phyloP scores from a whole-genome alignment of 352 stramenopile species.

The Blastocystis sp. region DNA sequence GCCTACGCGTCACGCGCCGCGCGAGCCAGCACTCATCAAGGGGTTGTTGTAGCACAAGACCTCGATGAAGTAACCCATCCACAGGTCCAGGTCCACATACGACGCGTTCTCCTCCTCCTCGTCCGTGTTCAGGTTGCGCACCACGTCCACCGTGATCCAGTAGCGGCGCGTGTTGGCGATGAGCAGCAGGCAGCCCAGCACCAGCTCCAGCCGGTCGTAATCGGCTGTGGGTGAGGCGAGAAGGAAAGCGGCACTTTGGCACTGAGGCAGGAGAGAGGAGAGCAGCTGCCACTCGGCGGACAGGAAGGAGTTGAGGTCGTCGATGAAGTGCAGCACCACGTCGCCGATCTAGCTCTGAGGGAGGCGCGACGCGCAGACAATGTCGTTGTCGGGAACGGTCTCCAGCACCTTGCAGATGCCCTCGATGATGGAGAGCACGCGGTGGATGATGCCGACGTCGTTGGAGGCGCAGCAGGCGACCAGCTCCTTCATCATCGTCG shows the following conservation, averaged over 20 bases:
- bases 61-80: constrained; percentile 39
- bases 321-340: constrained; percentile 57
- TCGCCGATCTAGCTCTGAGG: background rate
- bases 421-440: constrained; percentile 32
- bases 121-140: constrained; percentile 56
- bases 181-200: constrained; percentile 41
- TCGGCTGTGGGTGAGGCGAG: constrained; percentile 12
- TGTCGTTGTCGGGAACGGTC: constrained; percentile 62
- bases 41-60: background rate
- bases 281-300: constrained; percentile 3
- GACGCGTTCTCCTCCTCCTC: constrained; percentile 34
- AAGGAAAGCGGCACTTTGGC: background rate
- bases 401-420: constrained; percentile 58
- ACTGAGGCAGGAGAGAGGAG: constrained; percentile 5
- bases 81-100: constrained; percentile 54
- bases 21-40: background rate
- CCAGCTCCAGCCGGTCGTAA: constrained; percentile 41
- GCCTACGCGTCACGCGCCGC: background rate
- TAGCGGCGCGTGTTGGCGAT: constrained; percentile 62
- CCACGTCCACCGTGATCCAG: constrained; percentile 57
- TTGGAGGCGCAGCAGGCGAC: constrained; percentile 15
- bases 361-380: background rate
- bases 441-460: constrained; percentile 13
- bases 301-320: constrained; percentile 60
- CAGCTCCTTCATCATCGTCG: constrained; percentile 63